A percentile compares a stretch with the other conserved stretches of the same genome.
These are phyloP conservation scores for Globisporangium polare DNA, from an alignment of 352 stramenopile species.

Conservation along the genomic window DNA sequence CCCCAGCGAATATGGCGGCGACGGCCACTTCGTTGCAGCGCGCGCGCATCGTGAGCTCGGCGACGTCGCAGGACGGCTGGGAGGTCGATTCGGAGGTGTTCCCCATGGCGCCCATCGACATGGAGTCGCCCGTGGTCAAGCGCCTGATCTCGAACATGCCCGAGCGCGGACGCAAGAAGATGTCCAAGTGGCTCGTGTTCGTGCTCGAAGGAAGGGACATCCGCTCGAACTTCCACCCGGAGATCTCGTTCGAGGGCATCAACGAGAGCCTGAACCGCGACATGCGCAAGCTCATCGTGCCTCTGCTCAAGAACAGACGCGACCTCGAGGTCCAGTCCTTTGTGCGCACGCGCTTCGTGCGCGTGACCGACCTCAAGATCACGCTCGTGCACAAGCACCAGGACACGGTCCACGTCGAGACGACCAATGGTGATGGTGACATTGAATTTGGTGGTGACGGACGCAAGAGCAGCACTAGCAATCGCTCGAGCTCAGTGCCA, in stretches of 20 bases:
- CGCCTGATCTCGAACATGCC: conserved; percentile 63
- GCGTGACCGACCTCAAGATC: conserved; percentile 65
- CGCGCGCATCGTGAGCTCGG: conserved; percentile 23
- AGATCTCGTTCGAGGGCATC: conserved; percentile 66
- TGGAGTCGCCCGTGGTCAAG: conserved; percentile 75
- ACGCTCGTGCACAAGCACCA: conserved; percentile 54
- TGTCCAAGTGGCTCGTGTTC: conserved; percentile 71
- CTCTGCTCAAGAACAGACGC: conserved; percentile 61
- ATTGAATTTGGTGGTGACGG: conserved; percentile 3
- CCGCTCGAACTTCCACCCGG: conserved; percentile 63
- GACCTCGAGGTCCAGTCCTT: conserved; percentile 66
- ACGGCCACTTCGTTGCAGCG: conserved; percentile 13
- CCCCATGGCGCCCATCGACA: conserved; percentile 58
- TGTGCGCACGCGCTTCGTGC: conserved; percentile 58
- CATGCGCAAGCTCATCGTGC: conserved; percentile 68
- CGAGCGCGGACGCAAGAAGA: conserved; percentile 55
- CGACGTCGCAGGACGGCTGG: conserved; percentile 40
- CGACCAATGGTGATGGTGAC: background rate
- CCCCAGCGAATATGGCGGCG: conserved; percentile 1
- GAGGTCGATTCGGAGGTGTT: conserved; percentile 63
- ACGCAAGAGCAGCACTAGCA: conserved; percentile 14
- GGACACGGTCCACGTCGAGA: conserved; percentile 55
- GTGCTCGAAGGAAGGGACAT: conserved; percentile 71
- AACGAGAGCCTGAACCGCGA: conserved; percentile 58
- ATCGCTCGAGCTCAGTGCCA: background rate